These are phyloP conservation scores for Aspergillus fumigatiaffinis DNA, from an alignment of 2,329 filamentous ascomycete genomes.

Conservation along the genomic window DNA sequence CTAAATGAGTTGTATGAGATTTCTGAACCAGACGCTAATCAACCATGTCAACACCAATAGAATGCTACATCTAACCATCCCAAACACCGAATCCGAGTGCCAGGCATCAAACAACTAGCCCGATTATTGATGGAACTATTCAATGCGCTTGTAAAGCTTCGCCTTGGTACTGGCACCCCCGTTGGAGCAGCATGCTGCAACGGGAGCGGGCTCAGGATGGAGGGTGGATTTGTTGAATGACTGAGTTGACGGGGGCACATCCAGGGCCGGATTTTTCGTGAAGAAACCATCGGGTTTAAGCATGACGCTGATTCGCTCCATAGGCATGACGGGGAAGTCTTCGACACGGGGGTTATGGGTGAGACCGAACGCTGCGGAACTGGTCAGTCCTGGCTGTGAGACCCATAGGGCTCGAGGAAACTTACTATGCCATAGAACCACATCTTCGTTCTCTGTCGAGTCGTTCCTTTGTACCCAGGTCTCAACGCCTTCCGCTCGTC, in stretches of 20 bases:
- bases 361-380: slow-evolving; percentile 45
- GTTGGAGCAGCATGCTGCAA: slow-evolving; percentile 17
- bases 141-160: slow-evolving; percentile 29
- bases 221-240: slow-evolving; percentile 40
- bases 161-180: slow-evolving; percentile 20
- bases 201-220: slow-evolving; percentile 19
- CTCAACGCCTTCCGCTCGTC: slow-evolving; percentile 52
- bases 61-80: neutral
- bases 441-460: slow-evolving; percentile 45
- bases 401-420: neutral
- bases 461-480: slow-evolving; percentile 49
- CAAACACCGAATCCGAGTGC: neutral
- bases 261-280: slow-evolving; percentile 48
- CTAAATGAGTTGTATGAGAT: neutral
- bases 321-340: slow-evolving; percentile 67
- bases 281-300: slow-evolving; percentile 52
- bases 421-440: slow-evolving; percentile 39
- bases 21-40: neutral
- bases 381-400: slow-evolving; percentile 8
- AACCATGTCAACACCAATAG: neutral
- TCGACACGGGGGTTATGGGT: slow-evolving; percentile 63
- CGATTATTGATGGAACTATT: slow-evolving; percentile 8
- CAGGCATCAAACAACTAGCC: neutral
- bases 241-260: slow-evolving; percentile 43
- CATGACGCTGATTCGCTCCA: slow-evolving; percentile 50